Evolutionary conservation across 106 monocot genomes (phyloP), one percentile per base, ranked within the genome.

Genomic region (Platanthera zijinensis): DNA sequence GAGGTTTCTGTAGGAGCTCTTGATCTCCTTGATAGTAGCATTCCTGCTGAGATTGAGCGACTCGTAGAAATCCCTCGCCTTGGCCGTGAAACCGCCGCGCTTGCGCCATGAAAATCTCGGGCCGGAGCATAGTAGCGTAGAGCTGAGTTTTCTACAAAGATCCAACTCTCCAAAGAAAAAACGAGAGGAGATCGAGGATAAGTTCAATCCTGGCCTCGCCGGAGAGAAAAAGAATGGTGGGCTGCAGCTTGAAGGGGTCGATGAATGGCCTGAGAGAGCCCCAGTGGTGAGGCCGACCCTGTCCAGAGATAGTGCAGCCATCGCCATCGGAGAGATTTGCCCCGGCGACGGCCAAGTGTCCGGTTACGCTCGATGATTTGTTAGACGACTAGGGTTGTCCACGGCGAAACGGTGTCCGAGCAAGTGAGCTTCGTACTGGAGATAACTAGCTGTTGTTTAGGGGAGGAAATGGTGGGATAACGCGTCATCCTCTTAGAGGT

Each of bases 11-110:
- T 90, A 90, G 18, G 90, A 68, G 17, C 61, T 72, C 80, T 87
- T 90, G 83, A 90, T 83, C 87, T 90, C 90, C 83, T 87, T 85
- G 3, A 90, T 72, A 10, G 83, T 85, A 18, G 90, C 87, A 76
- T 83, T 76, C 71, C 87, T 80, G 66, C 70, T 79, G 67, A 90
- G 53, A 57, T 87, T 87, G 48, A 90, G 90, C 48, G 78, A 81
- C 12, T 51, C 80, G 68, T 90, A 90, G 77, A 83, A 81, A 76
- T 90, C 87, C 84, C 54, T 69, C 46, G 28, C 76, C 67, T 53
- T 82, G 48, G 77, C 83, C 69, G 10, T 64, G 57, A 69, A 51
- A 39, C 28, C n/a, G 30, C 50, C 46, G 52, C 74, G 48, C n/a
- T 52, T 19, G 71, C 77, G 52, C 74, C 53, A 45, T 10, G 21